Conservation (phyloP, 2,329 filamentous ascomycete species). For the Graphilbum sp. region DNA sequence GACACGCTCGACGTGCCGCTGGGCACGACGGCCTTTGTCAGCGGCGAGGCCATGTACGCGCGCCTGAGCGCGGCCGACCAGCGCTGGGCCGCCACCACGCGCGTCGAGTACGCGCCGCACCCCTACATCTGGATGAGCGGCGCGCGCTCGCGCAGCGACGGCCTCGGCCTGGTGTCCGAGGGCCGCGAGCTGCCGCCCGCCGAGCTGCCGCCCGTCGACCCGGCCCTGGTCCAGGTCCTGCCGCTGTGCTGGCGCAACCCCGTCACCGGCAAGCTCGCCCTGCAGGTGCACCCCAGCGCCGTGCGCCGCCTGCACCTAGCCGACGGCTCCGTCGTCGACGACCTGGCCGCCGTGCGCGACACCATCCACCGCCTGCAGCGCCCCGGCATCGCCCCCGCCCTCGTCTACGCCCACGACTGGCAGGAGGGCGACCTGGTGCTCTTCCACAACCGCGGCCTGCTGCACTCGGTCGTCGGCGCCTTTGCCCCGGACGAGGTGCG, state of each 20-base stretch:
- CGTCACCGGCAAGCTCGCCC: slow-evolving; percentile 47
- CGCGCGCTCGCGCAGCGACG: slow-evolving; percentile 49
- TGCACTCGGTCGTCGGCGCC: slow-evolving; percentile 61
- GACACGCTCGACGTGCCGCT: slow-evolving; percentile 53
- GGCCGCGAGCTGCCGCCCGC: slow-evolving; percentile 35
- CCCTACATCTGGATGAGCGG: slow-evolving; percentile 70
- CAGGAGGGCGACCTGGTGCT: slow-evolving; percentile 59
- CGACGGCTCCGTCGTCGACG: slow-evolving; percentile 52
- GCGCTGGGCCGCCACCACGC: slow-evolving; percentile 48
- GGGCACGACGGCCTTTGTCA: slow-evolving; percentile 62
- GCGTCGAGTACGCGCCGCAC: slow-evolving; percentile 60
- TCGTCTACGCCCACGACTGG: slow-evolving; percentile 64
- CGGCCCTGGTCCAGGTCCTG: slow-evolving; percentile 50
- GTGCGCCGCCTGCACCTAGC: slow-evolving; percentile 50
- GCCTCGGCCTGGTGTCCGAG: slow-evolving; percentile 50
- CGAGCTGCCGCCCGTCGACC: slow-evolving; percentile 49
- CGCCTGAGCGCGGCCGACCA: slow-evolving; percentile 48
- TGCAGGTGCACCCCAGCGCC: slow-evolving; percentile 61
- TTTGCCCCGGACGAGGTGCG: slow-evolving; percentile 59
- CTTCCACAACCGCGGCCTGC: slow-evolving; percentile 61
- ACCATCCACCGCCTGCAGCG: slow-evolving; percentile 55
- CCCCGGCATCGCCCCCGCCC: slow-evolving; percentile 50
- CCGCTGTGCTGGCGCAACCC: slow-evolving; percentile 70
- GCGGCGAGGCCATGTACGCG: slow-evolving; percentile 55
- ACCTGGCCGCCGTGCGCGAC: slow-evolving; percentile 48